Conservation (phyloP, 2,329 filamentous ascomycete genomes). For the Nigrograna mackinnonii region DNA sequence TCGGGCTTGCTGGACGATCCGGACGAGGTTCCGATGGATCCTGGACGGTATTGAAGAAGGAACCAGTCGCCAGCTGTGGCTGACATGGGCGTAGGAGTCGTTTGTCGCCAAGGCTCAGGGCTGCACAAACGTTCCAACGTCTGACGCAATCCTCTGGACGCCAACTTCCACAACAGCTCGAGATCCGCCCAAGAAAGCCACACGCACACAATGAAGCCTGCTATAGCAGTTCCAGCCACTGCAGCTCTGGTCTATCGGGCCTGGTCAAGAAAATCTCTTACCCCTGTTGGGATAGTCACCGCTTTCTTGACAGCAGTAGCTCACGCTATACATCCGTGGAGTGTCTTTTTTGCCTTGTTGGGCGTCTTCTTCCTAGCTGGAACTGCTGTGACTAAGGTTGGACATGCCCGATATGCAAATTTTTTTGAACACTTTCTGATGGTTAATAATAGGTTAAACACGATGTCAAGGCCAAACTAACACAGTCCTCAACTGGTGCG, state of each 20-base stretch:
- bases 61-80: too few relatives aligned
- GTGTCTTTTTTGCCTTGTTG: slow-evolving; percentile 83
- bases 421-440: not conserved
- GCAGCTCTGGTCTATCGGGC: slow-evolving; percentile 44
- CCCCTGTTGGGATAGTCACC: slow-evolving; percentile 71
- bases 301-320: slow-evolving; percentile 74
- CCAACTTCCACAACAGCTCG: too few relatives aligned
- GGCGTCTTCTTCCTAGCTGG: slow-evolving; percentile 86
- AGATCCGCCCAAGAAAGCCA: too few relatives aligned
- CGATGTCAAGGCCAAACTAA: slow-evolving; percentile 79
- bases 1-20: too few relatives aligned
- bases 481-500: slow-evolving; percentile 73
- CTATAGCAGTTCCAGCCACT: slow-evolving; percentile 35
- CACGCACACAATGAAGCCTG: slow-evolving; percentile 26
- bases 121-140: too few relatives aligned
- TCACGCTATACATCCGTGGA: slow-evolving; percentile 92
- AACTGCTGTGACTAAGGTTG: slow-evolving; percentile 79
- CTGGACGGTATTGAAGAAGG: too few relatives aligned
- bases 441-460: slow-evolving; percentile 71
- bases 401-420: slow-evolving; percentile 7
- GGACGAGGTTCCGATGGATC: too few relatives aligned
- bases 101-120: too few relatives aligned
- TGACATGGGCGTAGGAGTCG: too few relatives aligned
- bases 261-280: slow-evolving; percentile 64
- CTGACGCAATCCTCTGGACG: too few relatives aligned